Conservation (phyloP, 129 eudicot species). For the Centella asiatica region DNA sequence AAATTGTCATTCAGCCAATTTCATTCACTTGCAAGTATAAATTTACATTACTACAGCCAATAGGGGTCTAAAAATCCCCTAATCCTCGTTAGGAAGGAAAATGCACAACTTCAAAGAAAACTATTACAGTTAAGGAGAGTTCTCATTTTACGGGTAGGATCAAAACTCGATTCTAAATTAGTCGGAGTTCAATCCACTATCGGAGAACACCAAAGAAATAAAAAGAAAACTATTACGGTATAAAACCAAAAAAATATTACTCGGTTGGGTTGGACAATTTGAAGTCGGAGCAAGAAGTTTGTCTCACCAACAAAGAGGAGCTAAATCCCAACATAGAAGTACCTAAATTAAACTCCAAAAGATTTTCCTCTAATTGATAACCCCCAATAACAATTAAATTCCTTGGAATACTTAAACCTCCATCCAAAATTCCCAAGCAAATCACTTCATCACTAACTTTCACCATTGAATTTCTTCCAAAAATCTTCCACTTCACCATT, state of each 20-base stretch:
- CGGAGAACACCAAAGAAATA: too few species aligned
- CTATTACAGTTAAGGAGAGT: too few species aligned
- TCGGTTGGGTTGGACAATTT: not conserved
- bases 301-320: constrained; percentile 35
- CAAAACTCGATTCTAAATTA: too few species aligned
- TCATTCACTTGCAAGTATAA: constrained; percentile 3
- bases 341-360: constrained; percentile 64
- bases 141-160: too few species aligned
- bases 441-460: constrained; percentile 47
- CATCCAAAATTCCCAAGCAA: constrained; percentile 81
- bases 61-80: not conserved
- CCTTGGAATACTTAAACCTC: constrained; percentile 43
- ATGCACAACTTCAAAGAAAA: too few species aligned
- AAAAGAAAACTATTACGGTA: too few species aligned
- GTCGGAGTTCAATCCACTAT: too few species aligned
- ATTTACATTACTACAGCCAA: not conserved
- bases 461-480: constrained; percentile 56
- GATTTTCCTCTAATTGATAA: constrained; percentile 65
- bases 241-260: not conserved
- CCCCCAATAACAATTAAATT: constrained; percentile 60
- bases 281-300: constrained; percentile 35
- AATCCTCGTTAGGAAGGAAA: not conserved
- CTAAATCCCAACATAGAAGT: constrained; percentile 77
- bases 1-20: not conserved
- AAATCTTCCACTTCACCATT: constrained; percentile 67